Evolutionary conservation across 2,329 filamentous ascomycete species (phyloP).

Genomic region (Exophiala viscosa): DNA sequence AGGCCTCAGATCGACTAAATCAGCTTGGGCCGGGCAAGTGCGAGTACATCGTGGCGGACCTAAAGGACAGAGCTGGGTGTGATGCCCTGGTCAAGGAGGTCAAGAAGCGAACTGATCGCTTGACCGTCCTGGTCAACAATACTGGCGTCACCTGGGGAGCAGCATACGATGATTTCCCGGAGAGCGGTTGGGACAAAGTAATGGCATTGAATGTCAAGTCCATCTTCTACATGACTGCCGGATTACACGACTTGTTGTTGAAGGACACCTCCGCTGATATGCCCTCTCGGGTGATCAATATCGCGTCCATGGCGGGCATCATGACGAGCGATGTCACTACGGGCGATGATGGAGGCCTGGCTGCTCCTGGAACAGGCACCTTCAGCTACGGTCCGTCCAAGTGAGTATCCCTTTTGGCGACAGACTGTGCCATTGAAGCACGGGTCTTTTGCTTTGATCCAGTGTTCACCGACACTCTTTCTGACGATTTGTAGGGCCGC

Average conservation of each 20-base stretch:
- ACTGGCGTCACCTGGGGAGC: conserved; percentile 55
- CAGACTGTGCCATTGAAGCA: background rate
- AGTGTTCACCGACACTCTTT: conserved; percentile 28
- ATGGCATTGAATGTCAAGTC: conserved; percentile 54
- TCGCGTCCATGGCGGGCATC: conserved; percentile 48
- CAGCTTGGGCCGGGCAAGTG: conserved; percentile 51
- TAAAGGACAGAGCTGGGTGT: conserved; percentile 52
- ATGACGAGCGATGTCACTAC: conserved; percentile 46
- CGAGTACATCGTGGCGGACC: conserved; percentile 49
- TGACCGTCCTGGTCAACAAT: conserved; percentile 53
- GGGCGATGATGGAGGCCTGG: conserved; percentile 47
- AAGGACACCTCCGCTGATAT: conserved; percentile 44
- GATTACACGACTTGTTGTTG: conserved; percentile 46
- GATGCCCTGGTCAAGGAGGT: conserved; percentile 48
- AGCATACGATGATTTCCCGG: conserved; percentile 56
- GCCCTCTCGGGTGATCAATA: conserved; percentile 51
- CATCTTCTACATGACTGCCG: conserved; percentile 46
- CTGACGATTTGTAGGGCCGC: conserved; percentile 51
- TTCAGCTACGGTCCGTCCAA: conserved; percentile 39
- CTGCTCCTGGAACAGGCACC: conserved; percentile 50
- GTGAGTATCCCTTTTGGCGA: background rate
- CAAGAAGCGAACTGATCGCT: conserved; percentile 39
- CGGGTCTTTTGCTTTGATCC: background rate
- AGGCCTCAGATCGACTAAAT: conserved; percentile 47
- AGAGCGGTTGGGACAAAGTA: conserved; percentile 56